Evolutionary conservation across 768 basidiomycete genomes (phyloP), one percentile per base, ranked within the genome.

Genomic region (Ramaria sp.): DNA sequence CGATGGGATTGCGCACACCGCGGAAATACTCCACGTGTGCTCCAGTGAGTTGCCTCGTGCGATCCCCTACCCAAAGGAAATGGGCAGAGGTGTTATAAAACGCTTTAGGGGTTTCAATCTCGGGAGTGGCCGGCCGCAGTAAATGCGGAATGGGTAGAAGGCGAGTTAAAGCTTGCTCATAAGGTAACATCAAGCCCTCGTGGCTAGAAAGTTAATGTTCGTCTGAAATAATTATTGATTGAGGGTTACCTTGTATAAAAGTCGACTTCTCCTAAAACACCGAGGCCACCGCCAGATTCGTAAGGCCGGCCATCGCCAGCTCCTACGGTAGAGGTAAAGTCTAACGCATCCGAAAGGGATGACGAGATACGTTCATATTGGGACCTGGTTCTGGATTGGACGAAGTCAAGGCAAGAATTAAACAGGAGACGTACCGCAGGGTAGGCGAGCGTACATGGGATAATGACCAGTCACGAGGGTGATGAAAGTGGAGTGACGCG

Each of bases 21-120:
- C 89, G 76, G 72, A 94, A 94, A 69, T 93, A 93, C 72, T 98
- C 95, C 33, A 97, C 84, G 67, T 99, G 96, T 3, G 93, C 96
- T 7, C 93, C 92, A 47, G 82, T 80, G 0, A 98, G 74, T 69
- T 95, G 91, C 41, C 95, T 75, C 4, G 95, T 99, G 52, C 95
- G 82, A 70, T 99, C 96, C 0, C 95, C 95, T 54, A 99, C 90
- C 95, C 95, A 99, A 51, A 97, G 70, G 71, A 96, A 95, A 68
- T 94, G 93, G 7, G 91, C 89, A 2, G 91, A 90, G 15, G 89
- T 88, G 67, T 97, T 95, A 71, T 95, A 97, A 67, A 78, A 79
- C 38, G 77, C 82, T 45, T 69, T 73, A 7, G 31, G 60, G 11
- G n/a, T 17, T 46, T 53, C 47, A 11, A 45, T 11, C 37, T 60